Evolutionary conservation across 345 rosid species (phyloP).

Genomic region (Aquilaria sinensis): DNA sequence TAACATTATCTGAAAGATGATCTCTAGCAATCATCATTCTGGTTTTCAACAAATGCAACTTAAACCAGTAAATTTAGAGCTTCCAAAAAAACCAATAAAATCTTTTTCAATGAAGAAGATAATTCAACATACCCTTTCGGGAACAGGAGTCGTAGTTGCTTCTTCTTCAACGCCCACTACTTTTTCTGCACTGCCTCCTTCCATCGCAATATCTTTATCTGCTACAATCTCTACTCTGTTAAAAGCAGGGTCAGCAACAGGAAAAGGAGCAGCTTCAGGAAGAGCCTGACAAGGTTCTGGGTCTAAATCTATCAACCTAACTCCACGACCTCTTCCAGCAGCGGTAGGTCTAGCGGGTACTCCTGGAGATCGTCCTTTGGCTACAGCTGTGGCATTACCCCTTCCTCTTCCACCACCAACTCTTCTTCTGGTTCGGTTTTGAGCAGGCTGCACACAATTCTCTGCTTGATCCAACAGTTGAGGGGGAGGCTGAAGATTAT

Average conservation of each 20-base stretch:
- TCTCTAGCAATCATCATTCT: no score
- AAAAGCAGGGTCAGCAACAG: slow-evolving; percentile 59
- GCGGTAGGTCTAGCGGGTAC: slow-evolving; percentile 59
- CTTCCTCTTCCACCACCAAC: slow-evolving; percentile 92
- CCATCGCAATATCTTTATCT: slow-evolving; percentile 72
- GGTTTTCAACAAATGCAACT: no score
- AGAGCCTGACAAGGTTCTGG: slow-evolving; percentile 73
- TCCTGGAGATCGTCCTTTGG: slow-evolving; percentile 49
- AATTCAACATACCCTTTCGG: slow-evolving; percentile 61
- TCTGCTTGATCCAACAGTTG: slow-evolving; percentile 67
- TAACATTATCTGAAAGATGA: no score
- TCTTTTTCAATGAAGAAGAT: slow-evolving; percentile 6
- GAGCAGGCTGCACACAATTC: slow-evolving; percentile 60
- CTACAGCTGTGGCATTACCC: slow-evolving; percentile 82
- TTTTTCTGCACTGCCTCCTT: slow-evolving; percentile 80
- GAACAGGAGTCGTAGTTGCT: slow-evolving; percentile 70
- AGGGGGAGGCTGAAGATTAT: slow-evolving; percentile 67
- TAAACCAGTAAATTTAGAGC: no score
- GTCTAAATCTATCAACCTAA: slow-evolving; percentile 81
- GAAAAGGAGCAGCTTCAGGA: slow-evolving; percentile 52
- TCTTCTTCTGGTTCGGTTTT: slow-evolving; percentile 79
- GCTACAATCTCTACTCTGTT: slow-evolving; percentile 72
- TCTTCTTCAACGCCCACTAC: slow-evolving; percentile 74
- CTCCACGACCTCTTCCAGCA: slow-evolving; percentile 85
- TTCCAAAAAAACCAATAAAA: background rate